Evolutionary conservation across 179 eudicot genomes (phyloP).

Genomic region (Beta corolliflora): DNA sequence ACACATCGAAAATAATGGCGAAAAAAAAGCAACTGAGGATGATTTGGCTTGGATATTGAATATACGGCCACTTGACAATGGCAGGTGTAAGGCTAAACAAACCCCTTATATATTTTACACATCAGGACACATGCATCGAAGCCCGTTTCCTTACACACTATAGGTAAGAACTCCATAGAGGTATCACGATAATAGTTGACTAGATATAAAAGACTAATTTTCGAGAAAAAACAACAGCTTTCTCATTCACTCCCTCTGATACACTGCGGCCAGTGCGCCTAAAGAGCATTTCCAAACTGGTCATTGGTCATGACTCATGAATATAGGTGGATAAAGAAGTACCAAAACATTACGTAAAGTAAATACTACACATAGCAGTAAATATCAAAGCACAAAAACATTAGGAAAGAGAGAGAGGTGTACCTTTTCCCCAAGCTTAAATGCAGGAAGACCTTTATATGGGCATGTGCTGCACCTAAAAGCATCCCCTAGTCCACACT

Average conservation of each 20-base stretch:
- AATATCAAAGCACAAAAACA: neutral
- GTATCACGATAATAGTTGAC: neutral
- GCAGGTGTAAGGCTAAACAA: neutral
- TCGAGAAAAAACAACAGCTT: neutral
- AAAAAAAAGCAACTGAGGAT: neutral
- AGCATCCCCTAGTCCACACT: conserved; percentile 99
- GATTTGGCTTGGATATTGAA: neutral
- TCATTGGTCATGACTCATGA: neutral
- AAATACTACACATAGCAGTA: neutral
- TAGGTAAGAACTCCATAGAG: neutral
- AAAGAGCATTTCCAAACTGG: neutral
- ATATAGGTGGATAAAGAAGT: too few relatives aligned
- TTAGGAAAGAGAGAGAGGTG: neutral
- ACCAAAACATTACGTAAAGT: neutral
- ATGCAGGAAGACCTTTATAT: conserved; percentile 88
- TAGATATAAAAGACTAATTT: neutral
- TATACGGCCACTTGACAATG: neutral
- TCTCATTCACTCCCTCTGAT: neutral
- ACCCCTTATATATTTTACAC: neutral
- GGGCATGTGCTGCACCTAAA: conserved; percentile 94
- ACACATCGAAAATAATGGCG: too few relatives aligned
- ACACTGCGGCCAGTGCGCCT: neutral
- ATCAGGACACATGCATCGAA: neutral
- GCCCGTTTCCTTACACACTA: neutral
- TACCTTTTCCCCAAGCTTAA: conserved; percentile 95